Conservation (phyloP, 2,329 filamentous ascomycete species). For the Calonectria naviculata region DNA sequence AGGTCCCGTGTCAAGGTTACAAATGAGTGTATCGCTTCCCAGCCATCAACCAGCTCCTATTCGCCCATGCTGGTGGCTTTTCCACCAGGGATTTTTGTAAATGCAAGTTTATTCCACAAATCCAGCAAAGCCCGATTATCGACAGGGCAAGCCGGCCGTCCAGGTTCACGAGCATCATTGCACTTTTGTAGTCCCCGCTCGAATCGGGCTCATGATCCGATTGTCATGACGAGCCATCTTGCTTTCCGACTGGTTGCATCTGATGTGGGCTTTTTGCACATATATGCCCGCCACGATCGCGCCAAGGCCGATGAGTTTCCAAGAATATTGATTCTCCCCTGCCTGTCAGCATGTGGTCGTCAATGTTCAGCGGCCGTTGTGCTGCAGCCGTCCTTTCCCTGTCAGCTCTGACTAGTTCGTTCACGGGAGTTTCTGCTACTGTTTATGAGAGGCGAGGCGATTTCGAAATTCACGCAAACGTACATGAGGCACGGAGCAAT, state of each 20-base stretch:
- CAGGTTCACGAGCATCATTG: not conserved
- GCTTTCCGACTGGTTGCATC: not conserved
- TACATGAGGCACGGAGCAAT: not conserved
- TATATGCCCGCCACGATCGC: not conserved
- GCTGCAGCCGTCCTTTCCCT: not conserved
- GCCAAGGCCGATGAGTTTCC: not conserved
- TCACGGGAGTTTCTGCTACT: not conserved
- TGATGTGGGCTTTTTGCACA: not conserved
- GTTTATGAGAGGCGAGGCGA: not conserved
- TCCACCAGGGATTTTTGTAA: not conserved
- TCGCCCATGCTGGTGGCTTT: not conserved
- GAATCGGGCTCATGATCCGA: not conserved
- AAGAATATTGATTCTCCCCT: not conserved
- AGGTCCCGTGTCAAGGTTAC: not conserved
- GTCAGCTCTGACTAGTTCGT: not conserved
- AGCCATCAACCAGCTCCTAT: not conserved
- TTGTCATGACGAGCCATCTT: not conserved
- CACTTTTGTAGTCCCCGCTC: not conserved
- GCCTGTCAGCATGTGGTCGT: not conserved
- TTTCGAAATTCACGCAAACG: not conserved
- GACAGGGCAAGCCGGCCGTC: not conserved
- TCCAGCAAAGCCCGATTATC: not conserved
- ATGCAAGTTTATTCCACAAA: not conserved
- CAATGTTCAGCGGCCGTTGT: not conserved
- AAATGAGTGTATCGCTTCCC: not conserved